These are phyloP conservation scores for Fragilaria crotonensis DNA, from an alignment of 108 stramenopile genomes.

Conservation along the genomic window DNA sequence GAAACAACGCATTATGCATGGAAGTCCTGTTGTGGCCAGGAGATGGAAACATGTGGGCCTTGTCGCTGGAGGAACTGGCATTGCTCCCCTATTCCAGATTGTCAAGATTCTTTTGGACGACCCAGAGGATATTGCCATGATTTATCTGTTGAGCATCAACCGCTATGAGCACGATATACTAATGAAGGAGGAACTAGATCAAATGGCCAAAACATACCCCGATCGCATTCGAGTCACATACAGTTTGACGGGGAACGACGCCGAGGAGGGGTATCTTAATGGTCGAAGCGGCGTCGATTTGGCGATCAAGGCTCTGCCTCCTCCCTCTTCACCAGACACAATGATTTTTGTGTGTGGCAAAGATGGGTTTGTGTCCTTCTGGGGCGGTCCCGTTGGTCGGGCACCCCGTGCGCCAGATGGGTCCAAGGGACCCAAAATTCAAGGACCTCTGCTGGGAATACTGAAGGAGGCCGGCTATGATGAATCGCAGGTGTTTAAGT, in stretches of 20 bases:
- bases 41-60: constrained; percentile 22
- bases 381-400: constrained; percentile 20
- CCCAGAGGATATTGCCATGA: background rate
- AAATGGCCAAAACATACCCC: constrained; percentile 12
- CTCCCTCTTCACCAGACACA: constrained; percentile 5
- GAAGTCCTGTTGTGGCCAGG: constrained; percentile 1
- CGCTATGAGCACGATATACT: constrained; percentile 11
- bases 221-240: constrained; percentile 17
- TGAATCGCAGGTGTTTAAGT: constrained; percentile 22
- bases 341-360: constrained; percentile 28
- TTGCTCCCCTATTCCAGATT: constrained; percentile 28
- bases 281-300: constrained; percentile 14
- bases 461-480: constrained; percentile 19
- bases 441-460: constrained; percentile 21
- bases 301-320: constrained; percentile 6
- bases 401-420: constrained; percentile 15
- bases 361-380: constrained; percentile 19
- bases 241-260: constrained; percentile 11
- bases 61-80: constrained; percentile 30
- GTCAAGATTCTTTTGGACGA: constrained; percentile 14
- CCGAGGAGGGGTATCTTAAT: constrained; percentile 1
- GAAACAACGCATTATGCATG: constrained; percentile 12
- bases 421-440: constrained; percentile 25
- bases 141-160: constrained; percentile 14
- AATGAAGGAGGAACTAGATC: constrained; percentile 10